phyloP scores from a whole-genome alignment of 345 rosid species.

The Sonneratia alba region DNA sequence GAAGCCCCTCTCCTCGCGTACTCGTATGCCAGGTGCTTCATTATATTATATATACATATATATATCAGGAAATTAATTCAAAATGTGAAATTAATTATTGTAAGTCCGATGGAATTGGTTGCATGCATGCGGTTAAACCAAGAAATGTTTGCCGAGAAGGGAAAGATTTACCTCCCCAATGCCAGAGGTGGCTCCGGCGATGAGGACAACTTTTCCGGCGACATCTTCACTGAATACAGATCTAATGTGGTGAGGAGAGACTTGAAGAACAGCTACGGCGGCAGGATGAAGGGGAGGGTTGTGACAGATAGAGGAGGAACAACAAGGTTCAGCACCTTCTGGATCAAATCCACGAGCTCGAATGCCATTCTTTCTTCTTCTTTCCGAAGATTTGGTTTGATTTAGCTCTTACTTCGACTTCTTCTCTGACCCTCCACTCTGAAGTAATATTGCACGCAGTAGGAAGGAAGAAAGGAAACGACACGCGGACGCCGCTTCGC shows the following conservation, averaged over 20 bases:
- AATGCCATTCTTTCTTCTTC: too few relatives aligned
- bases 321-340: constrained; percentile 22
- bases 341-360: constrained; percentile 20
- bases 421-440: too few relatives aligned
- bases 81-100: too few relatives aligned
- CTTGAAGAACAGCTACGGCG: constrained; percentile 31
- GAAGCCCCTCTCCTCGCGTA: constrained; percentile 29
- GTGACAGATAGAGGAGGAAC: constrained; percentile 17
- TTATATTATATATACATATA: neutral
- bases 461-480: too few relatives aligned
- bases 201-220: constrained; percentile 53
- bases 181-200: constrained; percentile 65
- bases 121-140: too few relatives aligned
- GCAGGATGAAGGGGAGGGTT: constrained; percentile 31
- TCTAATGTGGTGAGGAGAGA: constrained; percentile 13
- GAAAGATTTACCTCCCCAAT: constrained; percentile 42
- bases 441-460: too few relatives aligned
- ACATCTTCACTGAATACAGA: constrained; percentile 32
- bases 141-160: neutral
- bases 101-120: too few relatives aligned
- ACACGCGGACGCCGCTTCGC: too few relatives aligned
- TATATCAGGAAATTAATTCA: neutral
- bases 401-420: too few relatives aligned
- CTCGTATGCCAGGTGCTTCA: constrained; percentile 32
- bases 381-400: too few relatives aligned